These are phyloP conservation scores for Kwoniella botswanensis DNA, from an alignment of 768 basidiomycete species.

Conservation along the genomic window DNA sequence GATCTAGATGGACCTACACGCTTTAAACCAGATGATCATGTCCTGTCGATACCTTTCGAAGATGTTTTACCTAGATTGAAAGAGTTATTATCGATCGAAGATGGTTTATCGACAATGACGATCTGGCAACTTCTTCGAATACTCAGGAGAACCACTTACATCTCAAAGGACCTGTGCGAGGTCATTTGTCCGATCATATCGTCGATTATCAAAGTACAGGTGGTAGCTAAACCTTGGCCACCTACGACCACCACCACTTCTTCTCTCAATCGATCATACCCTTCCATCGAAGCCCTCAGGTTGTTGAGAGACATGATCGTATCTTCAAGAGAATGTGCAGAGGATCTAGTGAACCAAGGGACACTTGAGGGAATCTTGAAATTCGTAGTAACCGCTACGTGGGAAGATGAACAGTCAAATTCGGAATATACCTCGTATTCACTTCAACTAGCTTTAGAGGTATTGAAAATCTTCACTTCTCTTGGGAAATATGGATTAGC, in stretches of 20 bases:
- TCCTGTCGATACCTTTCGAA: conserved; percentile 38
- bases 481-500: conserved; percentile 82
- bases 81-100: conserved; percentile 37
- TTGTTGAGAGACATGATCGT: conserved; percentile 57
- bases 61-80: conserved; percentile 42
- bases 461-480: conserved; percentile 68
- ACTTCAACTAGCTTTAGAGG: conserved; percentile 62
- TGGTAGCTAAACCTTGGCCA: conserved; percentile 37
- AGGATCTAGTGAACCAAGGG: conserved; percentile 61
- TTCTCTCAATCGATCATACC: conserved; percentile 5
- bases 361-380: conserved; percentile 71
- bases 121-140: conserved; percentile 44
- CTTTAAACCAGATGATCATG: conserved; percentile 9
- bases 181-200: conserved; percentile 38
- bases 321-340: conserved; percentile 74
- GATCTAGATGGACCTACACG: neutral
- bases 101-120: conserved; percentile 35
- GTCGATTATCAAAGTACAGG: conserved; percentile 25
- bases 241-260: neutral
- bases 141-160: conserved; percentile 32
- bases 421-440: conserved; percentile 33
- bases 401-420: conserved; percentile 31
- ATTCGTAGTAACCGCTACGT: conserved; percentile 69
- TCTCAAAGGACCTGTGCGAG: conserved; percentile 30
- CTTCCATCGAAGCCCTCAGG: conserved; percentile 31